Conservation (phyloP, 495 filamentous ascomycete genomes). For the Penicillium tannophilum region DNA sequence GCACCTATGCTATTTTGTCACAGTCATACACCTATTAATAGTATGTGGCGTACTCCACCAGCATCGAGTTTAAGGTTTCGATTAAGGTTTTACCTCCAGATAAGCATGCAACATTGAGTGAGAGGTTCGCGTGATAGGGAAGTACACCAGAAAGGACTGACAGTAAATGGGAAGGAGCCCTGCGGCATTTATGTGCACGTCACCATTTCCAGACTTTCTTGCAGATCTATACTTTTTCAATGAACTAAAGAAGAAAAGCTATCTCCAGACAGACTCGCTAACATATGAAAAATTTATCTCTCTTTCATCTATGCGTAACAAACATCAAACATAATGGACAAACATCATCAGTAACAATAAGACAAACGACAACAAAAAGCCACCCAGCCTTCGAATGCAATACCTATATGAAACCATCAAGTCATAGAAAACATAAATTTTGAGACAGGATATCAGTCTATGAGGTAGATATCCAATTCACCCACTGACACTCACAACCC, state of each 20-base stretch:
- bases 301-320: too few species aligned
- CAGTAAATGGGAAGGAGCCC: too few species aligned
- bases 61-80: constrained; percentile 14
- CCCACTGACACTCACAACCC: constrained; percentile 74
- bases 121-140: neutral
- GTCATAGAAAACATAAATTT: neutral
- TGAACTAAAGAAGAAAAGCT: neutral
- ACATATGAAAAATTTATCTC: too few species aligned
- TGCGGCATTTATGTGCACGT: neutral
- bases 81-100: constrained; percentile 1
- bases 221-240: neutral
- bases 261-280: too few species aligned
- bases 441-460: neutral
- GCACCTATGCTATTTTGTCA: neutral
- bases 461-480: constrained; percentile 56
- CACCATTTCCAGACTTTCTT: neutral
- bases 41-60: constrained; percentile 1
- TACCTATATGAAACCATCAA: neutral
- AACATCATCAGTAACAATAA: neutral
- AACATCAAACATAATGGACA: too few species aligned
- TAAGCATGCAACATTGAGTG: constrained; percentile 16
- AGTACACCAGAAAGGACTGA: too few species aligned
- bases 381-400: neutral
- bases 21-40: constrained; percentile 17
- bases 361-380: neutral